Evolutionary conservation across 768 basidiomycete species (phyloP).

Genomic region (Lactifluus pinguis): DNA sequence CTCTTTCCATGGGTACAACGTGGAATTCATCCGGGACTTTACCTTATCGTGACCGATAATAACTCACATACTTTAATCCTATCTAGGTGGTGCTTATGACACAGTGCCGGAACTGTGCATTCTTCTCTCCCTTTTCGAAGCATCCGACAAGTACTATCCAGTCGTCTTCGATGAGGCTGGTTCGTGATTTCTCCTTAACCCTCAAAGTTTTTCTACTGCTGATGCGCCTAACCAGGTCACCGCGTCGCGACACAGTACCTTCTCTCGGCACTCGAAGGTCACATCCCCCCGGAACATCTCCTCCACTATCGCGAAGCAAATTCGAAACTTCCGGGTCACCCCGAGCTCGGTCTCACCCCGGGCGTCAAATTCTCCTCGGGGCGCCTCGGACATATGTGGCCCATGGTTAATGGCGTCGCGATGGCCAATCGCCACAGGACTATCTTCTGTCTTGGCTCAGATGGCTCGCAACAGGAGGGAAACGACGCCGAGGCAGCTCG

Average conservation of each 20-base stretch:
- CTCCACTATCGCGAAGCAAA: constrained; percentile 81
- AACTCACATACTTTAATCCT: not conserved
- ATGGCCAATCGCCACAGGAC: constrained; percentile 70
- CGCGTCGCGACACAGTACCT: constrained; percentile 88
- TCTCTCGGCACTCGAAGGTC: constrained; percentile 66
- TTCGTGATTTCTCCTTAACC: constrained; percentile 27
- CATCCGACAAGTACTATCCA: constrained; percentile 53
- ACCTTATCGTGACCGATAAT: not conserved
- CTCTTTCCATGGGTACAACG: not conserved
- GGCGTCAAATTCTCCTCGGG: constrained; percentile 91
- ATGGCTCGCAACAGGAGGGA: constrained; percentile 88
- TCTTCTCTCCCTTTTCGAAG: constrained; percentile 62
- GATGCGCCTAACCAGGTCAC: constrained; percentile 44
- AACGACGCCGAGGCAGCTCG: constrained; percentile 87
- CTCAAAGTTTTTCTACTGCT: not conserved
- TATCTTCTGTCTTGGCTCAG: constrained; percentile 78
- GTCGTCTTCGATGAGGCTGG: constrained; percentile 78
- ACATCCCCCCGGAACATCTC: constrained; percentile 64
- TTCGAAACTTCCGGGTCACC: constrained; percentile 82
- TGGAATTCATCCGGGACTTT: not conserved
- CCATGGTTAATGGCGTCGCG: constrained; percentile 77
- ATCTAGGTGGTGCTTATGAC: constrained; percentile 37
- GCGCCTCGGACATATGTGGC: constrained; percentile 90
- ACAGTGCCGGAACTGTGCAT: constrained; percentile 84
- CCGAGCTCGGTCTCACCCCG: constrained; percentile 84